Conservation (phyloP, 139 green algal genomes). For the Gonium pectorale region DNA sequence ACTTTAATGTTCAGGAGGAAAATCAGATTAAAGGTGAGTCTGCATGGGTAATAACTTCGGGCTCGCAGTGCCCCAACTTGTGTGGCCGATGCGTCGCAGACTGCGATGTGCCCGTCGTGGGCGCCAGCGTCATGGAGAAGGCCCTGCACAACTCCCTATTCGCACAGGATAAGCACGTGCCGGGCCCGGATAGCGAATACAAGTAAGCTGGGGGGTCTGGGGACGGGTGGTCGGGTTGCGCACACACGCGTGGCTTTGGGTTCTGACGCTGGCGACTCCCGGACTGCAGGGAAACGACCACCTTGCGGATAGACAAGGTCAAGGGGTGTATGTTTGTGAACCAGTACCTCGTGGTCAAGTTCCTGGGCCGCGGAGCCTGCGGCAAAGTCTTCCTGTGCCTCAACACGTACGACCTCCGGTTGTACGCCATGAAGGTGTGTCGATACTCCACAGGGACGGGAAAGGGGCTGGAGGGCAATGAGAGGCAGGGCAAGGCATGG, state of each 20-base stretch:
- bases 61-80: too few relatives aligned
- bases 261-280: too few relatives aligned
- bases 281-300: slow-evolving; percentile 73
- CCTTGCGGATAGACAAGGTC: slow-evolving; percentile 76
- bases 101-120: slow-evolving; percentile 33
- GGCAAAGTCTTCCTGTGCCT: slow-evolving; percentile 89
- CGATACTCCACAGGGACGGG: not conserved
- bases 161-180: slow-evolving; percentile 40
- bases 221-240: too few relatives aligned
- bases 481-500: too few relatives aligned
- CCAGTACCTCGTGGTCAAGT: slow-evolving; percentile 89
- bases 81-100: too few relatives aligned
- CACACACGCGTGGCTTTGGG: too few relatives aligned
- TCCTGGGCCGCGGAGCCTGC: slow-evolving; percentile 79
- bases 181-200: slow-evolving; percentile 28
- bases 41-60: too few relatives aligned
- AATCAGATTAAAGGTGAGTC: not conserved
- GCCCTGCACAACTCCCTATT: slow-evolving; percentile 56
- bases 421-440: slow-evolving; percentile 91
- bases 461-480: too few relatives aligned
- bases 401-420: slow-evolving; percentile 73
- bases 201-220: not conserved
- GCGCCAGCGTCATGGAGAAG: slow-evolving; percentile 59
- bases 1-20: slow-evolving; percentile 43
- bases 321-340: slow-evolving; percentile 87